Percentiles rank a stretch among this genome's conserved stretches.
Evolutionary conservation across 352 stramenopile species (phyloP).

Genomic region (Phytophthora europaea): DNA sequence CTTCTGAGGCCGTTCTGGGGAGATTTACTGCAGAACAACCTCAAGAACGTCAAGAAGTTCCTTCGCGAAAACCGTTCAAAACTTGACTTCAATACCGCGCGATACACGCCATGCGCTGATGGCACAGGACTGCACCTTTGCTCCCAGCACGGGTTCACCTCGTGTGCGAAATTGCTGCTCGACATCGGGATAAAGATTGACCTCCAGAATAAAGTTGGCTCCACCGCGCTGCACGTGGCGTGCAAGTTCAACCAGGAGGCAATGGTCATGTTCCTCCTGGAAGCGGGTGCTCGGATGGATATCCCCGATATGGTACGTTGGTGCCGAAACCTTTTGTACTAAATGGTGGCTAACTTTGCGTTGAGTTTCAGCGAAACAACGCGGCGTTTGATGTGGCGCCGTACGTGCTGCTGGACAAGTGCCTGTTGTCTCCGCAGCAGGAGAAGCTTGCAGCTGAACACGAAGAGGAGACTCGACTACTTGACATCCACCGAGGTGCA

Average conservation of each 20-base stretch:
- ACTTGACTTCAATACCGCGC: slow-evolving; percentile 52
- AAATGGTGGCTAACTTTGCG: slow-evolving; percentile 4
- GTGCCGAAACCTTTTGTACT: background rate
- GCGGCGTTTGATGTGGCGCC: slow-evolving; percentile 63
- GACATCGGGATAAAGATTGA: slow-evolving; percentile 41
- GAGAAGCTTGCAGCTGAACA: slow-evolving; percentile 25
- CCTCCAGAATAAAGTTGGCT: slow-evolving; percentile 67
- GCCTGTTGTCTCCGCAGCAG: slow-evolving; percentile 47
- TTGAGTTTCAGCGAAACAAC: slow-evolving; percentile 43
- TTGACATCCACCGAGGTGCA: slow-evolving; percentile 23
- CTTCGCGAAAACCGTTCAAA: slow-evolving; percentile 45
- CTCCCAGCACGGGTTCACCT: slow-evolving; percentile 60
- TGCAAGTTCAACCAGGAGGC: slow-evolving; percentile 57
- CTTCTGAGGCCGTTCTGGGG: slow-evolving; percentile 67
- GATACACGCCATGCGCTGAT: slow-evolving; percentile 52
- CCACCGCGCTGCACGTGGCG: slow-evolving; percentile 64
- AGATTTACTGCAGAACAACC: slow-evolving; percentile 58
- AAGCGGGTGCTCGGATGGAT: slow-evolving; percentile 47
- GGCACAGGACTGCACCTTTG: slow-evolving; percentile 64
- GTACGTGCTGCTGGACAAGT: slow-evolving; percentile 52
- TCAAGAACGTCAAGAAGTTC: slow-evolving; percentile 55
- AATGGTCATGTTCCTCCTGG: slow-evolving; percentile 51
- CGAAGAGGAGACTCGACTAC: slow-evolving; percentile 27
- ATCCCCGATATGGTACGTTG: slow-evolving; percentile 58
- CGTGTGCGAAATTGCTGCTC: slow-evolving; percentile 54